Base-by-base conservation (phyloP, 805 yeast genomes). In the Tetrapisispora phaffii region DNA sequence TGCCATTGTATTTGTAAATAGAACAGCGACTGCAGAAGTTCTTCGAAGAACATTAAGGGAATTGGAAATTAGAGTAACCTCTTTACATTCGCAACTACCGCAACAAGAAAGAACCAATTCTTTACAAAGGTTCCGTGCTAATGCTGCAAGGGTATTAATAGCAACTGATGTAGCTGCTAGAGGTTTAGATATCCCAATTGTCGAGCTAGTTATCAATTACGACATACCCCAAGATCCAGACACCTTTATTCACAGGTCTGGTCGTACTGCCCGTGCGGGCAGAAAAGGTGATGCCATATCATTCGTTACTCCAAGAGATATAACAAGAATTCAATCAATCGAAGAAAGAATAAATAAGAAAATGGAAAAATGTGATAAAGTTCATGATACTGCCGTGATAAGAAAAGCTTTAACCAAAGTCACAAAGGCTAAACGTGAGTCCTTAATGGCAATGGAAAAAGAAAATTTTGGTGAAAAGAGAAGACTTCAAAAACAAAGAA, bases 191-290 rank as follows among this genome's bases (percentile, higher is more conserved):
- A 93, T 93, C 46, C 98, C 97, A 10, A 73, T 79, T 8, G 98
- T 93, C 3, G 90, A 82, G 58, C 70, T 93, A 54, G 97, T 93
- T 22, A 68, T 93, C 22, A 93, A 93, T 61, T 93, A 77, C 58
- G 97, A 93, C 58, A 77, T 93, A 21, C 98, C 98, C 5, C 88
- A 93, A 0, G 97, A 93, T 59, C 85, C 97, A 3, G 96, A 93
- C 58, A 96, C 93, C 51, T 93, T 86, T 57, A 88, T 93, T 44
- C 98, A 93, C 67, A 74, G 98, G 64, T 95, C 90, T 10, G 98
- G 98, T 70, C 85, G 98, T 77, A 90, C 98, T 12, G 98, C 97
- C 9, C 84, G 98, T 75, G 97, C 97, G 2, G 97, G 97, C 2
- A 74, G 95, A 55, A 67, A 70, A 42, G 98, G 98, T 67, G 86